Evolutionary conservation across 202 grass and related monocot genomes (phyloP), one percentile per base, ranked within the genome.

Genomic region (Zoysia matrella): DNA sequence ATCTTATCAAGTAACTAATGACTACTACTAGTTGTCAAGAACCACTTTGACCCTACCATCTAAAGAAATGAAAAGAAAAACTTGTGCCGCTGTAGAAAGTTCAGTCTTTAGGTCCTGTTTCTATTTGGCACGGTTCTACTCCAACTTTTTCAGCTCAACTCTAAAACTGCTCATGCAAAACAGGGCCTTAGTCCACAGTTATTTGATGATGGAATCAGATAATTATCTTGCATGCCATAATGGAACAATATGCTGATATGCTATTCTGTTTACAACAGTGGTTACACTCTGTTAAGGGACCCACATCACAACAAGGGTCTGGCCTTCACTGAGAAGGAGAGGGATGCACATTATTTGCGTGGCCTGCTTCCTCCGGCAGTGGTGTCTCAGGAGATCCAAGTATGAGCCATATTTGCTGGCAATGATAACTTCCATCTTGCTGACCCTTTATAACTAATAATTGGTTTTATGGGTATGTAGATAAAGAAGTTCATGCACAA

Each of bases 231-330:
- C 16, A 2, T 39, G 1, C 0, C 30, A 69, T 61, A 13, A 15
- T 60, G 66, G 68, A 87, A 30, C 3, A 62, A 16, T 58, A 52
- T 83, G 71, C 64, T 90, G 60, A 90, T 52, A 8, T 18, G 3
- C 8, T 43, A 39, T 44, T 60, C 75, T 48, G 82, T 58, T 36
- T 85, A 72, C 65, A 57, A 88, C 80, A 96, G 97, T 77, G 97
- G 97, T 57, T 94, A 96, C 69, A 90, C 80, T 77, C 88, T 99
- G 30, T 61, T 99, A 88, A 88, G 97, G 82, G 97, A 99, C 88
- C 97, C 97, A 13, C 97, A 86, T 51, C 80, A 99, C 89, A 99
- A 99, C 81, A 99, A 99, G 83, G 93, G 87, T 8, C 89, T 99
- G 10, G 89, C 93, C 52, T 99, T 96, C 47, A 88, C 67, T 1